Base-by-base conservation (phyloP, 345 rosid species). In the Aquilaria yunnanensis region DNA sequence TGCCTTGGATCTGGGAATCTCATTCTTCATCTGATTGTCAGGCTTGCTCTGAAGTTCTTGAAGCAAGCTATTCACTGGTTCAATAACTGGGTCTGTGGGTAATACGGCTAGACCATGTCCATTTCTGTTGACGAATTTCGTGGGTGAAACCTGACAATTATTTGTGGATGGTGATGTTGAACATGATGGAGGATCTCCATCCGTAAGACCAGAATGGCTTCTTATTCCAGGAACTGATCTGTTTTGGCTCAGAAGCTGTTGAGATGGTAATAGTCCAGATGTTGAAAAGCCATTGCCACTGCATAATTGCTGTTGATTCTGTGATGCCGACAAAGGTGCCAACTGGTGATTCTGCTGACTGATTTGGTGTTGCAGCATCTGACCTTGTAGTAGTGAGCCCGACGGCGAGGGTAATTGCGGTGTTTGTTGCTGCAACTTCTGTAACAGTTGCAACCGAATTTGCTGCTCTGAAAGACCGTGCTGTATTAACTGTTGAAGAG, bases 161-260 rank as follows among this genome's bases (percentile, higher is more conserved):
- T 88, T 86, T 59, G 97, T 77, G 46, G 97, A 94, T 59, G 99
- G 99, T 13, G 99, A 94, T 70, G 97, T 90, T 57, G 96, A 88
- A 76, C 95, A 94, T 52, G 99, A 90, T 65, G 97, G 99, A 63
- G 89, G 86, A 59, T 94, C 97, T 70, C 90, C 94, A 68, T 90
- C 97, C 7, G 96, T 88, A 55, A 83, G 78, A 49, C 78, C 79
- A 59, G 96, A 88, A 67, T 75, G 83, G 57, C 84, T 83, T 77
- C 77, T 85, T 67, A 84, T 71, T 59, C 77, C 66, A 46, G 66
- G 65, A 48, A 75, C 73, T 56, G 78, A 73, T 54, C 82, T 83
- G 72, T 78, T 85, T 74, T 77, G 83, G 60, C 70, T 78, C 56
- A 77, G 74, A 73, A 75, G 72, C 66, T 82, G 81, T 60, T 87